Conservation (phyloP, 441 rosid species). For the Brassica balearica region DNA sequence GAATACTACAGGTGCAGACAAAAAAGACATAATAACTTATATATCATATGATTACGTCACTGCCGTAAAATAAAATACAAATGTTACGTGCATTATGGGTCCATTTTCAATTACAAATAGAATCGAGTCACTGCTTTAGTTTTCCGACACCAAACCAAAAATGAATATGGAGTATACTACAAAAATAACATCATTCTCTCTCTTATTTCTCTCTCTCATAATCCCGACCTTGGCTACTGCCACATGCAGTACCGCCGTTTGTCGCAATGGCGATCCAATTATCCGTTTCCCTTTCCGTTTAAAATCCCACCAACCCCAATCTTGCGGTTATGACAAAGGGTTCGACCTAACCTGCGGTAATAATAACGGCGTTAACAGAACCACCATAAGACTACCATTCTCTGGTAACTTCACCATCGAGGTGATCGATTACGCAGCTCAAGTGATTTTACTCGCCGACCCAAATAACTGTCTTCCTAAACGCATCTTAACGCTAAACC, state of each 20-base stretch:
- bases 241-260: slow-evolving; percentile 45
- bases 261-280: slow-evolving; percentile 43
- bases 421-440: slow-evolving; percentile 57
- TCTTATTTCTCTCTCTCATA: slow-evolving; percentile 32
- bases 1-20: no score
- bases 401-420: slow-evolving; percentile 49
- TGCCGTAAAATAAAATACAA: neutral
- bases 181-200: slow-evolving; percentile 25
- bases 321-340: slow-evolving; percentile 58
- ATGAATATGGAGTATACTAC: slow-evolving; percentile 28
- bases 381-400: slow-evolving; percentile 57
- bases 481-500: slow-evolving; percentile 60
- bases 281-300: slow-evolving; percentile 71
- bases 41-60: neutral
- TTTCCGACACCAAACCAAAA: slow-evolving; percentile 13
- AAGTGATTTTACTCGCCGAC: slow-evolving; percentile 62
- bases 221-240: slow-evolving; percentile 30
- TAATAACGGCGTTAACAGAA: slow-evolving; percentile 40
- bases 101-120: slow-evolving; percentile 38
- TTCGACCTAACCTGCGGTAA: slow-evolving; percentile 60
- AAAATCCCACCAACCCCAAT: slow-evolving; percentile 36
- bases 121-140: slow-evolving; percentile 24
- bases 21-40: no score
- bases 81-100: slow-evolving; percentile 35
- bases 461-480: slow-evolving; percentile 59